Evolutionary conservation across 805 yeast genomes (phyloP).

Genomic region (Candida maris): DNA sequence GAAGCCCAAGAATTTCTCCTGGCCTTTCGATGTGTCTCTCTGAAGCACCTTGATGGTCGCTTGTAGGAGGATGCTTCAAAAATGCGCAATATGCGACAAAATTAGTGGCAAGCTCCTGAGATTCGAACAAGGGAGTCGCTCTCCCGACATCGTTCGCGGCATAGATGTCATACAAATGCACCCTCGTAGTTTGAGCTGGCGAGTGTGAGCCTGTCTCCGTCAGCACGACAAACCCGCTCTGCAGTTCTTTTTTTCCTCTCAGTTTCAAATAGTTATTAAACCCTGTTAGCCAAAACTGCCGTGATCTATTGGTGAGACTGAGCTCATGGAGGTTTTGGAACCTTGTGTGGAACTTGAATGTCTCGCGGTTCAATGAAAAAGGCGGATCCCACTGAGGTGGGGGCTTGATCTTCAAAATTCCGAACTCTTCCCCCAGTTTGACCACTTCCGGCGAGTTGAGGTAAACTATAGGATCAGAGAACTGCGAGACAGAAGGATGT

Average conservation of each 20-base stretch:
- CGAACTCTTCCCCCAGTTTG: conserved; percentile 42
- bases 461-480: conserved; percentile 47
- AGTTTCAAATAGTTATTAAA: conserved; percentile 53
- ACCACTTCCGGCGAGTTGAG: conserved; percentile 40
- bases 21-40: conserved; percentile 5
- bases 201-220: conserved; percentile 5
- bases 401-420: conserved; percentile 51
- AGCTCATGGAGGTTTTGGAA: conserved; percentile 65
- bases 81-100: conserved; percentile 18
- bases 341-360: conserved; percentile 65
- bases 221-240: conserved; percentile 12
- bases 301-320: conserved; percentile 57
- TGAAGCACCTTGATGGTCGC: conserved; percentile 1
- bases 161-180: conserved; percentile 33
- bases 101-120: conserved; percentile 11
- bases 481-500: conserved; percentile 42
- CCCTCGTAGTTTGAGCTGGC: not conserved
- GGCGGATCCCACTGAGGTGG: conserved; percentile 54
- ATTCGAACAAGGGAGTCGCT: conserved; percentile 7
- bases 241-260: conserved; percentile 29
- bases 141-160: conserved; percentile 9
- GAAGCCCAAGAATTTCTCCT: conserved; percentile 1
- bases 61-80: conserved; percentile 9
- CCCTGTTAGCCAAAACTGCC: conserved; percentile 60
- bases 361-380: conserved; percentile 46